Percentiles rank a stretch among this genome's conserved stretches.
Evolutionary conservation across 352 stramenopile species (phyloP).

Genomic region (Phytophthora constricta): DNA sequence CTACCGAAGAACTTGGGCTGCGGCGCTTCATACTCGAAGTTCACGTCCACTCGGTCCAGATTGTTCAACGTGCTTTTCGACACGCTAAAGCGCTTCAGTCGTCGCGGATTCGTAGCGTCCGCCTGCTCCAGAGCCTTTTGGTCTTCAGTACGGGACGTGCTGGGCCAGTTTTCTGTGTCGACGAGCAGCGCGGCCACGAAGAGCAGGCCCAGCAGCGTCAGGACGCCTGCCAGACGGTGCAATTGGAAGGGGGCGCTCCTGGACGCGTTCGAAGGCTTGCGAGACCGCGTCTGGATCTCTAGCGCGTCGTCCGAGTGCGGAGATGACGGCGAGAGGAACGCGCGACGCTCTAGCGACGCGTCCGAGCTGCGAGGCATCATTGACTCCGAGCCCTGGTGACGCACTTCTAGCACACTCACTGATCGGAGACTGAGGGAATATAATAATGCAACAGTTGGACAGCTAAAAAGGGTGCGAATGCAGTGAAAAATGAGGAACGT

Average conservation of each 20-base stretch:
- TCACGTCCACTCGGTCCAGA: constrained; percentile 40
- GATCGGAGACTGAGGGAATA: constrained; percentile 12
- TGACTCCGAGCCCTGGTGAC: background rate
- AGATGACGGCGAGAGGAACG: constrained; percentile 26
- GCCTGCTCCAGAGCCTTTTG: constrained; percentile 15
- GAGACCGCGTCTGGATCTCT: constrained; percentile 18
- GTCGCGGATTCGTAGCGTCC: constrained; percentile 30
- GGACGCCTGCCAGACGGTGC: constrained; percentile 14
- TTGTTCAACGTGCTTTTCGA: constrained; percentile 37
- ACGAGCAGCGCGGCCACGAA: constrained; percentile 24
- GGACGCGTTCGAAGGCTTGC: constrained; percentile 2
- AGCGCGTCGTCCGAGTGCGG: constrained; percentile 8
- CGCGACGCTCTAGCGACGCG: constrained; percentile 27
- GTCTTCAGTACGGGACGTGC: constrained; percentile 6
- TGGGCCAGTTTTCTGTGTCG: constrained; percentile 11
- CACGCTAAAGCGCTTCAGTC: constrained; percentile 35
- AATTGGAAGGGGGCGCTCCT: constrained; percentile 17
- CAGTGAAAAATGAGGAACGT: constrained; percentile 4
- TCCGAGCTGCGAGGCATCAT: constrained; percentile 21
- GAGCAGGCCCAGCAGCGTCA: constrained; percentile 25
- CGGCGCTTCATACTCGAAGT: constrained; percentile 44
- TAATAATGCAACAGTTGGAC: background rate
- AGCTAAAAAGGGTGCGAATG: background rate
- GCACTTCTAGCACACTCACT: background rate
- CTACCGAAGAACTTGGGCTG: constrained; percentile 31